These are phyloP conservation scores for Arthrobotrys megalospora DNA, from an alignment of 2,329 filamentous ascomycete genomes.

Conservation along the genomic window DNA sequence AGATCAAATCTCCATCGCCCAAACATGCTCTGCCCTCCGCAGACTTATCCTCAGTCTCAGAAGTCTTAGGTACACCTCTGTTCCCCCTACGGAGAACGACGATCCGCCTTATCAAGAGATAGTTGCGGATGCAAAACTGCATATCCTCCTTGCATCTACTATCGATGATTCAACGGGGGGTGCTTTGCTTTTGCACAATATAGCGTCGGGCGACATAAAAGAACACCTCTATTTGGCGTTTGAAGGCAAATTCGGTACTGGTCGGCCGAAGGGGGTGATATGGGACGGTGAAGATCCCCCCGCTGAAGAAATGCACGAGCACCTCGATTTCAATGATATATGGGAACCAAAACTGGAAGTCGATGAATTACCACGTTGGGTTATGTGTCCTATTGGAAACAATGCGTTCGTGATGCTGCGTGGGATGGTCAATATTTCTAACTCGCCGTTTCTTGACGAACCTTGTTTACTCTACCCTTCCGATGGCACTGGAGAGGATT, in stretches of 20 bases:
- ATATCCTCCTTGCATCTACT: not conserved
- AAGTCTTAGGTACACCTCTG: not conserved
- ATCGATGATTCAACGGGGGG: not conserved
- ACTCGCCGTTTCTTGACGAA: conserved; percentile 14
- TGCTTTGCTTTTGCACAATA: not conserved
- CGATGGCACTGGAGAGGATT: too few species aligned
- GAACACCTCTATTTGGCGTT: not conserved
- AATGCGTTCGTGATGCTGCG: not conserved
- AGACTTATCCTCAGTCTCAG: not conserved
- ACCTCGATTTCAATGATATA: not conserved
- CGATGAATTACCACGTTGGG: not conserved
- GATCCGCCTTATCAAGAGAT: not conserved
- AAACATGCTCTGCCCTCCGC: not conserved
- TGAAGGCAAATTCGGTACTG: not conserved
- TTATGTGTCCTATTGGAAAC: not conserved
- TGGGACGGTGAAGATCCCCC: not conserved
- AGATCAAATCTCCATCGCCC: conserved; percentile 1
- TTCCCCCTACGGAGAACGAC: not conserved
- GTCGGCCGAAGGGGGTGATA: not conserved
- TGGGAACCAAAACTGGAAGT: not conserved
- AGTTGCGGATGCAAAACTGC: not conserved
- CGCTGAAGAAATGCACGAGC: not conserved
- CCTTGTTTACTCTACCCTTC: not conserved
- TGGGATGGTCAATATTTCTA: not conserved
- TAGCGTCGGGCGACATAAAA: not conserved